Conservation (phyloP, 441 rosid species). For the Codiaeum variegatum region DNA sequence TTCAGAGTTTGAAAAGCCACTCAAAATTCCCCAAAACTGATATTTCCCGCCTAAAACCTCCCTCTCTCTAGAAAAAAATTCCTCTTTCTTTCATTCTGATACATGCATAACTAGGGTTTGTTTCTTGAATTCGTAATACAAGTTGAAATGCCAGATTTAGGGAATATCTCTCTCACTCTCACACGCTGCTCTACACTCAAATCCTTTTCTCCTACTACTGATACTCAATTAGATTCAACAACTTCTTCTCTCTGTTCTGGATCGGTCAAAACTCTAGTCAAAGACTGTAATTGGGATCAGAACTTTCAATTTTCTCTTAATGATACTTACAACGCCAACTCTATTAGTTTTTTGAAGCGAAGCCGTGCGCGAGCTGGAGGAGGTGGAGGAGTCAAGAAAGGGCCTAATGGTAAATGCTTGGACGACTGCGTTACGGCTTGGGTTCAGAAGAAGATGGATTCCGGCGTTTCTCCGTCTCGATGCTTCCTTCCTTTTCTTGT, state of each 20-base stretch:
- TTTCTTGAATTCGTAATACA: slow-evolving; percentile 3
- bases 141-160: slow-evolving; percentile 66
- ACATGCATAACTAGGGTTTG: background rate
- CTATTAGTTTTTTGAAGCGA: slow-evolving; percentile 29
- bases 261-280: slow-evolving; percentile 28
- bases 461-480: slow-evolving; percentile 21
- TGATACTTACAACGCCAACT: slow-evolving; percentile 8
- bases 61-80: background rate
- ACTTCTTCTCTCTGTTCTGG: slow-evolving; percentile 4
- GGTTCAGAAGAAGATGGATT: slow-evolving; percentile 26
- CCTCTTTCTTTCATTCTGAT: background rate
- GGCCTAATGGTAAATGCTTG: slow-evolving; percentile 27
- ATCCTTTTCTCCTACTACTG: slow-evolving; percentile 25
- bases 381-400: slow-evolving; percentile 24
- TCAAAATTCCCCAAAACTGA: slow-evolving; percentile 9
- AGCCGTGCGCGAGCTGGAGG: slow-evolving; percentile 15
- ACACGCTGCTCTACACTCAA: slow-evolving; percentile 38
- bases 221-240: slow-evolving; percentile 8
- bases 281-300: slow-evolving; percentile 27
- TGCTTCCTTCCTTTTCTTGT: slow-evolving; percentile 29
- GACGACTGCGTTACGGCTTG: slow-evolving; percentile 48
- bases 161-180: slow-evolving; percentile 38
- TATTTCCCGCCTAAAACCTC: slow-evolving; percentile 34
- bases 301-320: slow-evolving; percentile 6
- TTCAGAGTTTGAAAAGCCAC: background rate